Evolutionary conservation across 140 eudicot genomes (phyloP).

Genomic region (Senecio squalidus): DNA sequence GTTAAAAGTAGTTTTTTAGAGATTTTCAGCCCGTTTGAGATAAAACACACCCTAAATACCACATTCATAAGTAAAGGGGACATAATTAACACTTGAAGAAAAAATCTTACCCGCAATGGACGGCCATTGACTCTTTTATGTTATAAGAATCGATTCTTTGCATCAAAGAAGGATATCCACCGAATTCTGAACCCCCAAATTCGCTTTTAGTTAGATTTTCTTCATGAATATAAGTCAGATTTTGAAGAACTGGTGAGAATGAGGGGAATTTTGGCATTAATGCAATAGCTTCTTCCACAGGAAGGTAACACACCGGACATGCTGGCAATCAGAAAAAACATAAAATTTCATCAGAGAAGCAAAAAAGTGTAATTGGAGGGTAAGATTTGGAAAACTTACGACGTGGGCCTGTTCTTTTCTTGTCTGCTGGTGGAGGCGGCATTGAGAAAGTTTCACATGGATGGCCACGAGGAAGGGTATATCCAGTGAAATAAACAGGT

Average conservation of each 20-base stretch:
- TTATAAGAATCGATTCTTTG: constrained; percentile 70
- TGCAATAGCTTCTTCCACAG: constrained; percentile 59
- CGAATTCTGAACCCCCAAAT: constrained; percentile 89
- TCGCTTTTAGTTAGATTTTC: constrained; percentile 60
- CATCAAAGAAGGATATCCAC: constrained; percentile 78
- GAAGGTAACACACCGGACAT: constrained; percentile 89
- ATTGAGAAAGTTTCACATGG: constrained; percentile 79
- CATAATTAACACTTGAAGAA: too few species aligned
- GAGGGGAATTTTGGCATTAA: constrained; percentile 72
- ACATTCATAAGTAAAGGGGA: too few species aligned
- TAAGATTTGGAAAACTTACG: constrained; percentile 51
- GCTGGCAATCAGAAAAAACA: constrained; percentile 38
- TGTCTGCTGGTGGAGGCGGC: constrained; percentile 98
- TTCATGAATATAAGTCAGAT: constrained; percentile 61
- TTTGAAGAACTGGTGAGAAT: constrained; percentile 56
- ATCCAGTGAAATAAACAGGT: constrained; percentile 63
- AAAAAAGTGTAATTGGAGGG: neutral
- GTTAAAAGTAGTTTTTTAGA: too few species aligned
- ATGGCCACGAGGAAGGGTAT: constrained; percentile 82
- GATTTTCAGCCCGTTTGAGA: too few species aligned
- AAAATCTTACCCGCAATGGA: constrained; percentile 71
- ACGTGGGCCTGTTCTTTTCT: constrained; percentile 93
- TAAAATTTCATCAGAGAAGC: neutral
- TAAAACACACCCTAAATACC: too few species aligned
- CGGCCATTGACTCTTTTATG: constrained; percentile 65